Evolutionary conservation across 192 early-diverging fungal genomes (phyloP).

Genomic region (Linnemannia zychae): DNA sequence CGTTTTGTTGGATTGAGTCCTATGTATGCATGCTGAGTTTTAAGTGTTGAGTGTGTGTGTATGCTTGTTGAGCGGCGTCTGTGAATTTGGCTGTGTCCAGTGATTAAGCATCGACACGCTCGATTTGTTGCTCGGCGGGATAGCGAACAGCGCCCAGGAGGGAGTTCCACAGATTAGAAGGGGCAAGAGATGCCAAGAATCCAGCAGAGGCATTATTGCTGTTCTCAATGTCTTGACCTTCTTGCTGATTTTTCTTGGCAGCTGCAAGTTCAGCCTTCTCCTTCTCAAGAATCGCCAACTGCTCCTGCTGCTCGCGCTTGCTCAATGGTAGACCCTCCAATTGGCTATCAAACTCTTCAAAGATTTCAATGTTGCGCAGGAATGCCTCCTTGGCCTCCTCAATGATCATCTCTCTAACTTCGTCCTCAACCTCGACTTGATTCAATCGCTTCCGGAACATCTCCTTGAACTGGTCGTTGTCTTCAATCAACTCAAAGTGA

Average conservation of each 20-base stretch:
- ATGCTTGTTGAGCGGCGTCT: neutral
- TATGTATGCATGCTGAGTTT: neutral
- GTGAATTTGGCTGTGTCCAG: neutral
- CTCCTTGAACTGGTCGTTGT: conserved; percentile 64
- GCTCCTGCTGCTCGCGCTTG: conserved; percentile 16
- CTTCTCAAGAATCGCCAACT: neutral
- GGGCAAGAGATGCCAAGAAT: neutral
- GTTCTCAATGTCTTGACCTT: neutral
- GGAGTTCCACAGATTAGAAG: conserved; percentile 22
- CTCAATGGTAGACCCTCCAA: conserved; percentile 23
- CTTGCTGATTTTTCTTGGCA: neutral
- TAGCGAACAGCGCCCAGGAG: neutral
- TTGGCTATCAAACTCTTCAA: conserved; percentile 41
- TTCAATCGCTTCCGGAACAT: conserved; percentile 64
- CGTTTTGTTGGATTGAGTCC: too few relatives aligned
- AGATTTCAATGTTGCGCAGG: conserved; percentile 37
- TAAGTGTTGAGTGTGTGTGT: neutral
- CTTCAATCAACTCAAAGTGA: conserved; percentile 60
- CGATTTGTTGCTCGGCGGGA: neutral
- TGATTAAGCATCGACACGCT: neutral
- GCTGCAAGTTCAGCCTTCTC: conserved; percentile 20
- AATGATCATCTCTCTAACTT: conserved; percentile 16
- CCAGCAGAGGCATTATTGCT: neutral
- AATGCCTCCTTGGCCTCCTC: conserved; percentile 30
- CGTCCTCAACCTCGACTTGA: conserved; percentile 52